Percentiles rank a stretch among this genome's conserved stretches.
phyloP scores from a whole-genome alignment of 768 basidiomycete species.

The Naganishia vaughanmartiniae region DNA sequence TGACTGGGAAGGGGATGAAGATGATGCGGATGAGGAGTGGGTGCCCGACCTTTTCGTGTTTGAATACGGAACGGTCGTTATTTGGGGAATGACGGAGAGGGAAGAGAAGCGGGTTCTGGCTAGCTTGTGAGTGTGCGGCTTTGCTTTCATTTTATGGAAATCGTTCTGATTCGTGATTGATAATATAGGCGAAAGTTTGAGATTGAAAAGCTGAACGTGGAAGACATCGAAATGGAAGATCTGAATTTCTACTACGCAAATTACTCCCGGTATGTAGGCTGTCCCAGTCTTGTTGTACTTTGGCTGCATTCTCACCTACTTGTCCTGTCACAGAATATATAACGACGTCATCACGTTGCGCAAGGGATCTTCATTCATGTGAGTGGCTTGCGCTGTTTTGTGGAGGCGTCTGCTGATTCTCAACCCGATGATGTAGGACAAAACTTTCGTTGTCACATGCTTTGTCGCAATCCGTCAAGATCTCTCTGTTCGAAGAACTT shows the following conservation, averaged over 20 bases:
- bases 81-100: slow-evolving; percentile 95
- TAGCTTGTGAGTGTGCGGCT: slow-evolving; percentile 67
- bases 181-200: slow-evolving; percentile 81
- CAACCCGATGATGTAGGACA: slow-evolving; percentile 62
- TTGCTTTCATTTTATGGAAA: not conserved
- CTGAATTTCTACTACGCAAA: slow-evolving; percentile 95
- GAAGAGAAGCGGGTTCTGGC: slow-evolving; percentile 87
- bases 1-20: slow-evolving; percentile 39
- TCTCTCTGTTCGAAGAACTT: slow-evolving; percentile 91
- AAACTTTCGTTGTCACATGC: slow-evolving; percentile 93
- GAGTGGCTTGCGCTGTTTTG: slow-evolving; percentile 43
- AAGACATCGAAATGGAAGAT: slow-evolving; percentile 93
- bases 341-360: slow-evolving; percentile 93
- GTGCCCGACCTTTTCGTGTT: slow-evolving; percentile 80
- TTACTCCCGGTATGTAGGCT: slow-evolving; percentile 68
- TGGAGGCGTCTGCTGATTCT: not conserved
- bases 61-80: slow-evolving; percentile 89
- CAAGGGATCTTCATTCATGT: slow-evolving; percentile 95
- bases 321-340: slow-evolving; percentile 61
- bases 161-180: slow-evolving; percentile 9
- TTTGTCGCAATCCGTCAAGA: slow-evolving; percentile 92
- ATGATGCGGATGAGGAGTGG: slow-evolving; percentile 50
- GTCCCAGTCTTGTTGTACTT: slow-evolving; percentile 45
- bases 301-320: not conserved
- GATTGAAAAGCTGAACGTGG: slow-evolving; percentile 77